Evolutionary conservation across 345 rosid genomes (phyloP), one percentile per base, ranked within the genome.

Genomic region (Litchi chinensis): DNA sequence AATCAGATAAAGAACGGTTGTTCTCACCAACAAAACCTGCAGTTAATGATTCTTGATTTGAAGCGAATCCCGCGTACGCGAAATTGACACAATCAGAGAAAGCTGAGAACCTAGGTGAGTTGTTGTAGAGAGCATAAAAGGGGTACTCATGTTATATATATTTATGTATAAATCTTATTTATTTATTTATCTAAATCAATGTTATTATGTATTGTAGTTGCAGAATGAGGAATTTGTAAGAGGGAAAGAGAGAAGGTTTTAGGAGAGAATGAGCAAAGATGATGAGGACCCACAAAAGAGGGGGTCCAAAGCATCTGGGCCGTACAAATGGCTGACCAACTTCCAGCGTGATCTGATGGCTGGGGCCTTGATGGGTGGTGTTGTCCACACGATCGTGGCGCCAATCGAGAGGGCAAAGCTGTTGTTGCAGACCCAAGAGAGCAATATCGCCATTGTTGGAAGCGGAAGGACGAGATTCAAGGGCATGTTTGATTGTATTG

Each of bases 301-400:
- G 37, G 19, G 76, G 70, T 64, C 79, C 8, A 50, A 32, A 52
- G 59, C 75, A 59, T 60, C 83, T 26, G 75, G 78, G 57, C 83
- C 65, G 62, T 39, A 68, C 73, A 72, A 52, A 72, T 87, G 89
- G 89, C 66, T 88, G 73, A 84, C 81, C 37, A 85, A 85, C 82
- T 93, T 95, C 86, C 93, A 91, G 24, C 89, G 90, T 80, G 98
- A 93, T 90, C 89, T 93, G 70, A 71, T 91, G 86, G 98, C 98
- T 22, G 99, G 99, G 15, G 99, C 99, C 70, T 71, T 94, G 56
- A 88, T 96, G 97, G 99, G 97, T 1, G 97, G 98, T 46, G 88
- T 88, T 64, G 97, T 96, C 74, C 99, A 96, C 86, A 96, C 99
- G 54, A 96, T 94, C 77, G 98, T 96, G 5, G 99, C 99, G 0